Conservation (phyloP, 2,329 filamentous ascomycete species). For the Plenodomus tracheiphilus region DNA sequence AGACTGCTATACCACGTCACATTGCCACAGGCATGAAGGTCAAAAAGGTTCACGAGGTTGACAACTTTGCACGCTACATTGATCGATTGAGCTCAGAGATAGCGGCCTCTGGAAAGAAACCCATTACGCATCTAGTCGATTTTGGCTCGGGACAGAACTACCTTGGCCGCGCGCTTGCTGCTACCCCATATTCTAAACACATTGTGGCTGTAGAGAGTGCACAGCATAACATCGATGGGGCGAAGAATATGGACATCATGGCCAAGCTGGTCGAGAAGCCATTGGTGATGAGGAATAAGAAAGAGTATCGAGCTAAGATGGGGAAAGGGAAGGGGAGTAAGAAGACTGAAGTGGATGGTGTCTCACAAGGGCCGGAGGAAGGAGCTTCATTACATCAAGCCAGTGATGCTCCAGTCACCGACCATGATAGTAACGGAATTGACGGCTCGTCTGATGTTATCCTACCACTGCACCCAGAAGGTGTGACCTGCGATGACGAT, state of each 20-base stretch:
- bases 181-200: constrained; percentile 79
- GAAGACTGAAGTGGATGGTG: constrained; percentile 28
- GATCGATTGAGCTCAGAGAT: constrained; percentile 65
- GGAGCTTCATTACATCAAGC: background rate
- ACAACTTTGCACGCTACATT: constrained; percentile 86
- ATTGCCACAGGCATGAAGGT: constrained; percentile 90
- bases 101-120: constrained; percentile 28
- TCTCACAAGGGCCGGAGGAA: background rate
- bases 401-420: background rate
- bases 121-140: constrained; percentile 86
- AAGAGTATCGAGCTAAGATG: constrained; percentile 63
- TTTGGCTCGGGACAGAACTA: constrained; percentile 98
- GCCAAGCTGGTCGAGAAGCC: constrained; percentile 76
- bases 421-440: background rate
- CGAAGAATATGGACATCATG: constrained; percentile 79
- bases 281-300: constrained; percentile 79
- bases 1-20: constrained; percentile 66
- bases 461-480: constrained; percentile 3
- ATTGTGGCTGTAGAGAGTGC: constrained; percentile 90
- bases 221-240: constrained; percentile 82
- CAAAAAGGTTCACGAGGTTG: constrained; percentile 94
- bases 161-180: constrained; percentile 83
- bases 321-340: constrained; percentile 48
- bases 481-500: constrained; percentile 10
- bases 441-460: background rate